These are phyloP conservation scores for Leccinum subgranulosum DNA, from an alignment of 768 basidiomycete genomes.

Conservation along the genomic window DNA sequence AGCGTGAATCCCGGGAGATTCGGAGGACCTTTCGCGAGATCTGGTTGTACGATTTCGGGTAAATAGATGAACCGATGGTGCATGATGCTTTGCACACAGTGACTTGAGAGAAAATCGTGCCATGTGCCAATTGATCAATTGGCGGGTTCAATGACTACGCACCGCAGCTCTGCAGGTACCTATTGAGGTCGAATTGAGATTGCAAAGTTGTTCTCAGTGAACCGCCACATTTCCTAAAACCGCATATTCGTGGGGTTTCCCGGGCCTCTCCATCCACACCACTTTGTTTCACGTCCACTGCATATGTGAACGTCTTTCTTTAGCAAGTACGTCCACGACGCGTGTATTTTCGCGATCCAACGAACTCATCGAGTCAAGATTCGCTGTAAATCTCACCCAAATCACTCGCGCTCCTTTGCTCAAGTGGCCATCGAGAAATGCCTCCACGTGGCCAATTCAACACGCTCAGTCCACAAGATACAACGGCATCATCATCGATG, in stretches of 20 bases:
- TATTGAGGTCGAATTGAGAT: not conserved
- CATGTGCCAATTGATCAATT: not conserved
- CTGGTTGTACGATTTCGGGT: not conserved
- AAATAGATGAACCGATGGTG: no score
- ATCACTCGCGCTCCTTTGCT: not conserved
- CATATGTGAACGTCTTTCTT: conserved; percentile 9
- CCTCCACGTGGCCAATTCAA: conserved; percentile 47
- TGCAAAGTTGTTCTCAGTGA: not conserved
- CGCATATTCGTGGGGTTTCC: conserved; percentile 5
- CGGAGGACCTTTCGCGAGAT: not conserved
- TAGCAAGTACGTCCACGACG: conserved; percentile 12
- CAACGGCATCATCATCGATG: conserved; percentile 15
- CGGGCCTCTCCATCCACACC: not conserved
- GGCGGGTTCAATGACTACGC: not conserved
- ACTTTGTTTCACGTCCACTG: conserved; percentile 20
- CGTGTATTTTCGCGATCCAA: conserved; percentile 4
- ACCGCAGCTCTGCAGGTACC: not conserved
- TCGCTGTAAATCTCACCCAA: not conserved
- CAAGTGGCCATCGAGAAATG: conserved; percentile 32
- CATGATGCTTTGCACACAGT: no score
- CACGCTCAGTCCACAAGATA: conserved; percentile 39
- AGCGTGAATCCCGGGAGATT: not conserved
- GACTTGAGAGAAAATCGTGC: no score
- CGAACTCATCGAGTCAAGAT: not conserved
- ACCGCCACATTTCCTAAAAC: conserved; percentile 26